Percentiles rank a stretch among this genome's conserved stretches.
These are phyloP conservation scores for Pseudocercospora pini-densiflorae DNA, from an alignment of 2,329 filamentous ascomycete species.

Conservation along the genomic window DNA sequence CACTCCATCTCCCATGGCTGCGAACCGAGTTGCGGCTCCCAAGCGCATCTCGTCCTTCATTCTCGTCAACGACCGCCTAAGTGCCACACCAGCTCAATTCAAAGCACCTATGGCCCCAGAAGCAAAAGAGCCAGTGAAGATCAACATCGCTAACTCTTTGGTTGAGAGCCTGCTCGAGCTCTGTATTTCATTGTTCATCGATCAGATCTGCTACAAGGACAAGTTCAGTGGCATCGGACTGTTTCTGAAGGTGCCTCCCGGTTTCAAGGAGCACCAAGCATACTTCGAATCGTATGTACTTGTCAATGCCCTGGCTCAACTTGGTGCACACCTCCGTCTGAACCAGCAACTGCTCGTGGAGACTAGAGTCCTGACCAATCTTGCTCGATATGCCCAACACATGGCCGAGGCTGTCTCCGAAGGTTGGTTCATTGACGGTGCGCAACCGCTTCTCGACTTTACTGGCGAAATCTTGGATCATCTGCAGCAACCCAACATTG, in stretches of 20 bases:
- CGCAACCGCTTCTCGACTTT: conserved; percentile 82
- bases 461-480: conserved; percentile 85
- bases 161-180: conserved; percentile 79
- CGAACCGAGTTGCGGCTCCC: conserved; percentile 63
- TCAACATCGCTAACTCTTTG: conserved; percentile 67
- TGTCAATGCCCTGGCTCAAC: conserved; percentile 71
- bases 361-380: conserved; percentile 82
- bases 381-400: conserved; percentile 79
- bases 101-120: conserved; percentile 64
- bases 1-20: conserved; percentile 36
- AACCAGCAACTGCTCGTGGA: conserved; percentile 76
- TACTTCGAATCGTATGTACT: conserved; percentile 93
- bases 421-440: conserved; percentile 93
- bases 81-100: conserved; percentile 65
- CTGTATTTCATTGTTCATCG: conserved; percentile 77
- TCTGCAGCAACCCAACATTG: conserved; percentile 81
- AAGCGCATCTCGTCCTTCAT: conserved; percentile 90
- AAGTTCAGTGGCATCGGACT: conserved; percentile 89
- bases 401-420: conserved; percentile 91
- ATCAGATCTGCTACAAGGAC: conserved; percentile 83
- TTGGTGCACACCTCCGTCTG: conserved; percentile 71
- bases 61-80: conserved; percentile 71
- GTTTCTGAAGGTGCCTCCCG: conserved; percentile 85
- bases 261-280: conserved; percentile 91
- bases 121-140: conserved; percentile 54